Evolutionary conservation across 768 basidiomycete species (phyloP), one percentile per base, ranked within the genome.

Genomic region (Pholiota molesta): DNA sequence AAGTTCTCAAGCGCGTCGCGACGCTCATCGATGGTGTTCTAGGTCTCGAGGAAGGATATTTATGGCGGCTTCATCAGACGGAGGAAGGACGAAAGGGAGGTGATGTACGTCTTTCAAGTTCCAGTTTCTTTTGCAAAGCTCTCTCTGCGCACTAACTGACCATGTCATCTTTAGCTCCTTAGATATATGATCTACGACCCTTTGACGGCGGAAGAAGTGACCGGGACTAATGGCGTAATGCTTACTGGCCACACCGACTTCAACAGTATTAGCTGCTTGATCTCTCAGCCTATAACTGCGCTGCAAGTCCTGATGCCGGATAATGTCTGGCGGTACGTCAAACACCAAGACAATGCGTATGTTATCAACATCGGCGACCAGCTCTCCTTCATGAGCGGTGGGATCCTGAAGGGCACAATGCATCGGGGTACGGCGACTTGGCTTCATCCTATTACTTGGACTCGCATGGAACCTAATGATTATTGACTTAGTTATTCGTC

Each of bases 141-240:
- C 45, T 37, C 23, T 16, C 55, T 28, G 0, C 11, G 14, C 11
- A 29, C 14, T 13, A 28, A 8, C 29, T 16, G 57, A 39, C 3
- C 3, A 45, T 33, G 33, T 23, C 51, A 47, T 39, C 17, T 19
- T 26, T 44, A 75, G 74, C 62, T 73, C 17, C 51, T 74, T 11
- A 68, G 75, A 16, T 76, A 76, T 55, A 76, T 76, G 75, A 70
- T 76, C 9, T 76, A 74, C 66, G 73, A 75, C 59, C 74, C 74
- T 31, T 67, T 75, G 11, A 74, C 73, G 0, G 52, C 66, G 5
- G 68, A 69, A 31, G 75, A 76, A 54, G 64, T 68, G 13, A 37
- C 55, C 2, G 74, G 67, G 59, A 76, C 74, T 5, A 76, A 76
- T 57, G 71, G 71, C 8, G 75, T 76, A 55, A 76, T 76, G 74